Conservation (phyloP, 2,329 filamentous ascomycete genomes). For the Alternaria sp. region DNA sequence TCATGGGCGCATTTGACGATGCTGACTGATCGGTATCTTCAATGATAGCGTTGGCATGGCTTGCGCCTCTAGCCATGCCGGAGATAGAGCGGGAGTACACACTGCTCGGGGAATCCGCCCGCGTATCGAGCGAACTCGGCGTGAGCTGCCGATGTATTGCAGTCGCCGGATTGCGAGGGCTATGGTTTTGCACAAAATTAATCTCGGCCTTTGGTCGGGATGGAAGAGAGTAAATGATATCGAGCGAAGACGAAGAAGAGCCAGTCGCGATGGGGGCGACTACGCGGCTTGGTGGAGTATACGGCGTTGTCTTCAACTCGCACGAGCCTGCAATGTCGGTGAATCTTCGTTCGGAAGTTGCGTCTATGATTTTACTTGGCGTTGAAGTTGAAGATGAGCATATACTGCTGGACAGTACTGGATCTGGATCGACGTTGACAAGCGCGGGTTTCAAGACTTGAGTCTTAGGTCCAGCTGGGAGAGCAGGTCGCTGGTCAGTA, state of each 20-base stretch:
- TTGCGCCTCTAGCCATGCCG: neutral
- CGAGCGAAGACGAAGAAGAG: neutral
- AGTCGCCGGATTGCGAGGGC: neutral
- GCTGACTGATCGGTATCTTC: neutral
- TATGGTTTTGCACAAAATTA: neutral
- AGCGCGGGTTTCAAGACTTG: neutral
- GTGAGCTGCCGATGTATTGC: neutral
- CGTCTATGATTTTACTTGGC: neutral
- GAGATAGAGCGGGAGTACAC: constrained; percentile 10
- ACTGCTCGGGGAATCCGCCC: constrained; percentile 4
- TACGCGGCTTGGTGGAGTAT: neutral
- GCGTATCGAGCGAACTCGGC: neutral
- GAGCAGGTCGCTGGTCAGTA: neutral
- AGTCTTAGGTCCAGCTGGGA: neutral
- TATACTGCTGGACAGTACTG: neutral
- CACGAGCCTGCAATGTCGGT: neutral
- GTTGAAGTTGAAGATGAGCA: neutral
- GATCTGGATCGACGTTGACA: neutral
- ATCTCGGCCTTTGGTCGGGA: neutral
- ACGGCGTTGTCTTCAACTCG: neutral
- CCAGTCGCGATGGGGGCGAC: neutral
- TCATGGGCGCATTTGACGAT: neutral
- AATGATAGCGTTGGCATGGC: neutral
- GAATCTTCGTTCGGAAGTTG: neutral
- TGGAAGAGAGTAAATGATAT: neutral